Base-by-base conservation (phyloP, 148 eudicot species). In the Cornus florida region DNA sequence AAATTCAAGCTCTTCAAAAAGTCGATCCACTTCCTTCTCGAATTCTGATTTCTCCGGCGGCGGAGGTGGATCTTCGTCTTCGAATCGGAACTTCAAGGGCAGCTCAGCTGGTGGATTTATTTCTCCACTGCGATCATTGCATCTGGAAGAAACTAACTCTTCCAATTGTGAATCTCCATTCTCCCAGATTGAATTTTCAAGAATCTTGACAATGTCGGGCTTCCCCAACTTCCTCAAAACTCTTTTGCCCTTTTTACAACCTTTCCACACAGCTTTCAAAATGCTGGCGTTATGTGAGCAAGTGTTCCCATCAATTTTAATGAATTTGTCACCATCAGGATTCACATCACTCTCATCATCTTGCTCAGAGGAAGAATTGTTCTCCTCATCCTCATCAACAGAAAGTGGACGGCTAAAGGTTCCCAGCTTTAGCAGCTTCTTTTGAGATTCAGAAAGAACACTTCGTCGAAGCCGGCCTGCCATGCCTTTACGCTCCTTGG, bases 1-100 rank as follows among this genome's bases (percentile, higher is more conserved):
- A 7, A 84, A 75, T 7, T 86, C 83, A 67, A 86, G 70, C 70
- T 89, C 87, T 19, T 86, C 74, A 74, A 86, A 91, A 56, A 91
- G 85, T 1, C 10, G 32, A 10, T 89, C 89, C 0, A 73, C 22
- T 81, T 84, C 89, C 56, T 39, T n/a, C 3, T 92, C 91, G 35
- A 60, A 71, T 62, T 77, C 73, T 2, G 86, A 32, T 70, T 86
- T 90, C 68, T 72, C 77, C 0, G 78, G 75, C 33, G 28, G 28
- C 28, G 57, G 69, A 4, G 50, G 28, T 0, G 65, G 4, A 23
- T 75, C 67, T 78, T 86, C 75, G 3, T 77, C 78, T 28, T 77
- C 82, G 33, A 79, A 89, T 2, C 43, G 81, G 70, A 91, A 91
- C 85, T 86, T 86, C 38, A 84, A 69, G 0, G 78, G 79, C 31